Evolutionary conservation across 805 yeast genomes (phyloP).

Genomic region (Candida patagonica): DNA sequence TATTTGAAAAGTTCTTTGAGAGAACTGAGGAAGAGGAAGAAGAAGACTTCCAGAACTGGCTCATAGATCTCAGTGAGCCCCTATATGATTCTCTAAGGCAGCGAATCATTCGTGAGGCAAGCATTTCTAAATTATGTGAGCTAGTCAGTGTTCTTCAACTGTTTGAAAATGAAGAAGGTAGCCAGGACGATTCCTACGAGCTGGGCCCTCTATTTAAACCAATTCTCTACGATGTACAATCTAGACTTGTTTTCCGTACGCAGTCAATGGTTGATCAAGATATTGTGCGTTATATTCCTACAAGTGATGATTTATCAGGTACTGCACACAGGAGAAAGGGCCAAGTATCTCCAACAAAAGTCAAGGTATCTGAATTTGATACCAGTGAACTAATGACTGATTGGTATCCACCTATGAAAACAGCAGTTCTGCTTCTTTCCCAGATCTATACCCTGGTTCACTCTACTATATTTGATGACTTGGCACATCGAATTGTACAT

Average conservation of each 20-base stretch:
- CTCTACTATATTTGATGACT: conserved; percentile 69
- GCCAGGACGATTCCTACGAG: conserved; percentile 17
- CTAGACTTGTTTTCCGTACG: conserved; percentile 69
- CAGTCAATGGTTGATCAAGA: conserved; percentile 64
- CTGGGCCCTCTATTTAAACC: conserved; percentile 41
- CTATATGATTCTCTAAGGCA: conserved; percentile 63
- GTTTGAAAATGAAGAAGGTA: conserved; percentile 15
- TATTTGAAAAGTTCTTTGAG: conserved; percentile 41
- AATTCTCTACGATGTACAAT: conserved; percentile 65
- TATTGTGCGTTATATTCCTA: conserved; percentile 57
- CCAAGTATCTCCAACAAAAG: conserved; percentile 7
- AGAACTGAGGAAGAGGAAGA: conserved; percentile 22
- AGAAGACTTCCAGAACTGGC: conserved; percentile 42
- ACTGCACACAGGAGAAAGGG: conserved; percentile 28
- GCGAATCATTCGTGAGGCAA: conserved; percentile 58
- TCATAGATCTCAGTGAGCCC: conserved; percentile 62
- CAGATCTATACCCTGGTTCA: conserved; percentile 74
- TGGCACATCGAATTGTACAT: conserved; percentile 82
- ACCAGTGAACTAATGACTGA: conserved; percentile 21
- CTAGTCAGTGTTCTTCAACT: conserved; percentile 59
- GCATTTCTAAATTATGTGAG: conserved; percentile 63
- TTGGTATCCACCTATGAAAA: conserved; percentile 64
- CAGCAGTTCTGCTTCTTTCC: conserved; percentile 59
- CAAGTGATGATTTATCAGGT: conserved; percentile 56
- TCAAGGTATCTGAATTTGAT: conserved; percentile 9